Conservation (phyloP, 495 filamentous ascomycete genomes). For the Annulohypoxylon moriforme region DNA sequence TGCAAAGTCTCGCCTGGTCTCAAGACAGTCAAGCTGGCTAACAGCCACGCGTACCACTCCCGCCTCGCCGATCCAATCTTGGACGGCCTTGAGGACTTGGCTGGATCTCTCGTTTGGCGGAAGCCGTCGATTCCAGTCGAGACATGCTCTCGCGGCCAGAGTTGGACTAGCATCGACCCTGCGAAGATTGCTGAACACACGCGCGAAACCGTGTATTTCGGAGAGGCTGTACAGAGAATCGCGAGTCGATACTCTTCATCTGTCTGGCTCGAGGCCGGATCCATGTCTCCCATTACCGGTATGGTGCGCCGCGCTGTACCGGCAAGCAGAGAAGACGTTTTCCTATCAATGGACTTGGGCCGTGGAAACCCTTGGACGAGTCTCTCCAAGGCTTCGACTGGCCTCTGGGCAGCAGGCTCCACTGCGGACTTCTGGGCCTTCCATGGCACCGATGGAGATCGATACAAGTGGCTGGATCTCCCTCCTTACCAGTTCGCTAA, state of each 20-base stretch:
- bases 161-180: not conserved
- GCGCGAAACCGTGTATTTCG: constrained; percentile 52
- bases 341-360: constrained; percentile 18
- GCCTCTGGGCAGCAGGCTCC: constrained; percentile 47
- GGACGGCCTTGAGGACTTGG: constrained; percentile 41
- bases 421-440: constrained; percentile 36
- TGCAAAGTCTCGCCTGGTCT: constrained; percentile 15
- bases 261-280: constrained; percentile 55
- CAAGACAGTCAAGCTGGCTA: constrained; percentile 44
- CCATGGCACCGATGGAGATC: constrained; percentile 10
- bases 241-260: constrained; percentile 41
- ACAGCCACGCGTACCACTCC: constrained; percentile 62
- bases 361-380: constrained; percentile 20
- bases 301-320: constrained; percentile 41
- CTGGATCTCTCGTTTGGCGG: constrained; percentile 39
- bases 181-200: constrained; percentile 45
- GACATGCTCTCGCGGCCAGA: constrained; percentile 39
- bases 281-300: constrained; percentile 47
- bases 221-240: constrained; percentile 46
- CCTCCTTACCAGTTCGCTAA: constrained; percentile 69
- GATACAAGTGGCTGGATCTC: constrained; percentile 53
- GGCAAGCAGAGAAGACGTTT: constrained; percentile 3
- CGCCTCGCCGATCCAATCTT: constrained; percentile 53
- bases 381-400: constrained; percentile 36
- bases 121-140: constrained; percentile 51